A percentile compares a stretch with the other conserved stretches of the same genome.
Conservation (phyloP, 805 yeast genomes). For the Kurtzmaniella cleridarum region DNA sequence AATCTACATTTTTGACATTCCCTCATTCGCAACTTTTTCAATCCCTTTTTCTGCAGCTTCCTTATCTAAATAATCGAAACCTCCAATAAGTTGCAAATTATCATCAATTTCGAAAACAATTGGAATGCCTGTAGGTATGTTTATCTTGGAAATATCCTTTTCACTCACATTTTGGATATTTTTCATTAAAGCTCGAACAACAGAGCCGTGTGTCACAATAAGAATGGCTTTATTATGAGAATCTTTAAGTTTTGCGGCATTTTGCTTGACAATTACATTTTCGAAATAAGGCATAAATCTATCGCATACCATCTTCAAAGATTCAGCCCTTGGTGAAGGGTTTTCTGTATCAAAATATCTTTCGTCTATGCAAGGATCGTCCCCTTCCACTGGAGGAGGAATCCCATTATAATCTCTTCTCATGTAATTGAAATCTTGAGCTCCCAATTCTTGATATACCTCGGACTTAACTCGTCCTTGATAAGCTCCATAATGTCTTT, state of each 20-base stretch:
- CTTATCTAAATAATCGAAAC: conserved; percentile 35
- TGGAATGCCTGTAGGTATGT: conserved; percentile 42
- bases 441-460: conserved; percentile 29
- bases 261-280: conserved; percentile 20
- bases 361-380: conserved; percentile 31
- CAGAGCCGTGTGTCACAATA: conserved; percentile 39
- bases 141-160: conserved; percentile 32
- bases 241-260: conserved; percentile 11
- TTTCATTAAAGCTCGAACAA: conserved; percentile 37
- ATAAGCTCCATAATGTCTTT: conserved; percentile 39
- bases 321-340: conserved; percentile 34
- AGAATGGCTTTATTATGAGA: conserved; percentile 23
- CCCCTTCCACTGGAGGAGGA: conserved; percentile 26
- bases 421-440: conserved; percentile 32
- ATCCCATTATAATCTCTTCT: conserved; percentile 33
- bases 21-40: conserved; percentile 28
- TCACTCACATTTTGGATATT: conserved; percentile 31
- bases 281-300: conserved; percentile 34
- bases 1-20: conserved; percentile 5
- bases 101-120: conserved; percentile 36
- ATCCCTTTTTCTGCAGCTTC: conserved; percentile 35
- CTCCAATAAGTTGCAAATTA: conserved; percentile 19
- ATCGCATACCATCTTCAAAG: conserved; percentile 33
- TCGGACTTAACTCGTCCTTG: conserved; percentile 37
- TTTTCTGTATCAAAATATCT: conserved; percentile 21